Percentiles rank a stretch among this genome's conserved stretches.
phyloP scores from a whole-genome alignment of 495 filamentous ascomycete species.

The Penicillium tannophilum region DNA sequence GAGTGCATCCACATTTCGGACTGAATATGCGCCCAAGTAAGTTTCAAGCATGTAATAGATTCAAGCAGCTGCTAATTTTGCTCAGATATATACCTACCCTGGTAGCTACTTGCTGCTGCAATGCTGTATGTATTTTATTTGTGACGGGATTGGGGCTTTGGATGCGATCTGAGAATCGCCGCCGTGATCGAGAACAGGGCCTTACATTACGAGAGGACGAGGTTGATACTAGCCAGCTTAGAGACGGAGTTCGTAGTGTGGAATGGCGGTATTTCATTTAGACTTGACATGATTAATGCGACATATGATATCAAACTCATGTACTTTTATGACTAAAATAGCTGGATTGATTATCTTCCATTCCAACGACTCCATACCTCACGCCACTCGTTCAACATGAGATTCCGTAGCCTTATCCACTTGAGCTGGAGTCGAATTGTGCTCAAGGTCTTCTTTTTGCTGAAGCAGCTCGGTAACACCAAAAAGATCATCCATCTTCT shows the following conservation, averaged over 20 bases:
- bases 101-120: conserved; percentile 70
- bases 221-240: conserved; percentile 61
- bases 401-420: conserved; percentile 13
- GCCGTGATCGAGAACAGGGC: conserved; percentile 61
- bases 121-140: conserved; percentile 59
- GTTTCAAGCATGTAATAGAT: no score
- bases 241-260: conserved; percentile 57
- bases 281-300: no score
- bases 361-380: neutral
- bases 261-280: conserved; percentile 68
- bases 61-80: conserved; percentile 1
- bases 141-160: conserved; percentile 58
- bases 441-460: conserved; percentile 15
- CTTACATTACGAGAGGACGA: conserved; percentile 55
- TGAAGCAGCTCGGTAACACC: conserved; percentile 41
- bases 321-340: no score
- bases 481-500: conserved; percentile 56
- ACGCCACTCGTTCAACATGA: neutral
- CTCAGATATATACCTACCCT: conserved; percentile 61
- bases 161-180: conserved; percentile 67
- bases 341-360: no score
- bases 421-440: neutral
- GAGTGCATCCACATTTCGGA: conserved; percentile 68
- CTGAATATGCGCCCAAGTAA: conserved; percentile 64
- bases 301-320: no score